Evolutionary conservation across 1,284 basidiomycete species (phyloP), one percentile per base, ranked within the genome.

Genomic region (Spongispora temasekensis): DNA sequence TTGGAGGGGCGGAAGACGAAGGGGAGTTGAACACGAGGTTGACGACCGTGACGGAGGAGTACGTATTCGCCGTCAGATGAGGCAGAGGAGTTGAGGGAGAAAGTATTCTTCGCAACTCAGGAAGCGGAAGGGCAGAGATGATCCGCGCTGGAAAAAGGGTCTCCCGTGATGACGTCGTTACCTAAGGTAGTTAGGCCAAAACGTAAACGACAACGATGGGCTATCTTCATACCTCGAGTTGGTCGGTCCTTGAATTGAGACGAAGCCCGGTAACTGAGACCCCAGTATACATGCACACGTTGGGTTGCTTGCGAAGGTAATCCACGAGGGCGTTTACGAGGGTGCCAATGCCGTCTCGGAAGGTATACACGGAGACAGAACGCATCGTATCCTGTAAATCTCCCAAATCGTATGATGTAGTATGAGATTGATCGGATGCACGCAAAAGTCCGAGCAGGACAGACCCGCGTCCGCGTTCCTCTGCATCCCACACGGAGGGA

Each of bases 301-400:
- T 90, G 12, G 77, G 71, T 10, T 73, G 73, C 1, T 69, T 67
- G 2, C 76, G 67, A 5, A 95, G 75, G 30, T 79, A 70, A 21
- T 71, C 56, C 54, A 81, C 79, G 59, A 98, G 72, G 0, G 85
- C 82, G 12, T 79, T 69, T 0, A 88, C 83, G 46, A 99, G 77
- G 1, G 84, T 86, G 64, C 86, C 80, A 68, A 98, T 81, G 0
- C 97, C 97, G 27, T 91, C 86, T 42, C 76, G 78, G 71, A 97
- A 91, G 9, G 92, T 93, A 75, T 88, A 95, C 4, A 96, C 88
- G 51, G 92, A 89, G 15, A 84, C 82, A 7, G 75, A 76, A 28
- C 82, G 76, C 84, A 94, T 84, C 56, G 75, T 68, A n/a, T 77
- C 70, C 31, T 75, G 76, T 35, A 91, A 70, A 28, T 79, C 76